Evolutionary conservation across 2,329 filamentous ascomycete species (phyloP), one percentile per base, ranked within the genome.

Genomic region (Neonectria punicea): DNA sequence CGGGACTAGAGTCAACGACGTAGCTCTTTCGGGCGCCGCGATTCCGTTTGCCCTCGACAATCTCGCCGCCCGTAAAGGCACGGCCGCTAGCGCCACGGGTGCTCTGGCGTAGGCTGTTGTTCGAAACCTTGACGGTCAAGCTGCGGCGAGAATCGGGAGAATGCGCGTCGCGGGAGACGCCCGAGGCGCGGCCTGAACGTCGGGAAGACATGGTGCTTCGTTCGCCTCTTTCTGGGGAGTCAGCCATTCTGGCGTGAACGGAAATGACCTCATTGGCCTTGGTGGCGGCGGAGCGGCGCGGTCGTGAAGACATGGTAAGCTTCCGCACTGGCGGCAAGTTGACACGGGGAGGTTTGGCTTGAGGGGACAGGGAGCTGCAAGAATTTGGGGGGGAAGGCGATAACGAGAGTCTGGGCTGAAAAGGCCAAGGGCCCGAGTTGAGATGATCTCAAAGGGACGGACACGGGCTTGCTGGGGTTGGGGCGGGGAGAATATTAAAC

Each of bases 21-120:
- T 89, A 89, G 69, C 83, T 88, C 78, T 88, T 89, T 78, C 87
- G 87, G 18, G 81, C 82, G 6, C 84, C 85, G 9, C 86, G 83
- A 63, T 85, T 87, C 53, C 86, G 81, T 70, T 85, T 86, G 41
- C 84, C 83, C 28, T 81, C 78, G 18, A 85, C 75, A 53, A 86
- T 84, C 70, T 85, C 82, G 32, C 82, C 81, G 25, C 80, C 81
- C 25, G 78, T 78, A 57, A 84, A 84, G 50, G 79, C 78, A 47
- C 76, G 70, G 53, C 77, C 79, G 50, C 75, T 80, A 44, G 77
- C 79, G 49, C 75, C 80, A 46, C 81, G 81, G 7, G 83, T 84
- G 51, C 83, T 80, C 72, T 87, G 85, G 67, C 85, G 84, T 58
- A 84, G 80, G 75, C 83, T 87, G 73, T 79, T 84, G 44, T 84